These are phyloP conservation scores for Pilaira anomala DNA, from an alignment of 192 early-diverging fungal species.

Conservation along the genomic window DNA sequence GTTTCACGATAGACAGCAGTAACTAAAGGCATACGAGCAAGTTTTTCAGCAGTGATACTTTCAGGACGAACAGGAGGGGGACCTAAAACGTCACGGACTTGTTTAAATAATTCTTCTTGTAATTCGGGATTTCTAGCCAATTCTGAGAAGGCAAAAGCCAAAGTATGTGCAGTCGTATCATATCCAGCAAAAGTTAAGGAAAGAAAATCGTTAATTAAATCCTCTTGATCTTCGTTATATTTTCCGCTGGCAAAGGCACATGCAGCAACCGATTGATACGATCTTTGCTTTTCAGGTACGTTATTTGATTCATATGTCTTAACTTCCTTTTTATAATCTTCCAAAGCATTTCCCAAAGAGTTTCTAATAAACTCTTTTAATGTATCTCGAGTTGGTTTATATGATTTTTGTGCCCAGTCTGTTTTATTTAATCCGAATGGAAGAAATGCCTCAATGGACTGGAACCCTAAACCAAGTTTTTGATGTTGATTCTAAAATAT, in stretches of 20 bases:
- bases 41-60: constrained; percentile 24
- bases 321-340: background rate
- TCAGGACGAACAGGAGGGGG: constrained; percentile 20
- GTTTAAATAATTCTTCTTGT: constrained; percentile 41
- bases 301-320: background rate
- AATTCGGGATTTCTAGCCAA: constrained; percentile 42
- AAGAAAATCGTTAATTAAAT: constrained; percentile 43
- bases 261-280: constrained; percentile 18
- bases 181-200: constrained; percentile 57
- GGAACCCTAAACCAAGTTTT: constrained; percentile 22
- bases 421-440: constrained; percentile 32
- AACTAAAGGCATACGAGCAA: constrained; percentile 26
- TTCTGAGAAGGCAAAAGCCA: constrained; percentile 40
- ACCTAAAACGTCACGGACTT: constrained; percentile 34
- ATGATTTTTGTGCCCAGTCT: constrained; percentile 30
- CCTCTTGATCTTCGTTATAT: constrained; percentile 22
- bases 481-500: constrained; percentile 17
- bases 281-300: constrained; percentile 2
- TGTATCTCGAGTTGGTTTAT: constrained; percentile 22
- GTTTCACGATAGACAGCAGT: constrained; percentile 37
- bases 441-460: constrained; percentile 25
- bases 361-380: constrained; percentile 31
- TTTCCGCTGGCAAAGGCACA: constrained; percentile 16
- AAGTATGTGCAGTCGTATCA: constrained; percentile 50
- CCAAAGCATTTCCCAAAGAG: constrained; percentile 12